These are phyloP conservation scores for Euphorbia lathyris DNA, from an alignment of 345 rosid species.

Conservation along the genomic window DNA sequence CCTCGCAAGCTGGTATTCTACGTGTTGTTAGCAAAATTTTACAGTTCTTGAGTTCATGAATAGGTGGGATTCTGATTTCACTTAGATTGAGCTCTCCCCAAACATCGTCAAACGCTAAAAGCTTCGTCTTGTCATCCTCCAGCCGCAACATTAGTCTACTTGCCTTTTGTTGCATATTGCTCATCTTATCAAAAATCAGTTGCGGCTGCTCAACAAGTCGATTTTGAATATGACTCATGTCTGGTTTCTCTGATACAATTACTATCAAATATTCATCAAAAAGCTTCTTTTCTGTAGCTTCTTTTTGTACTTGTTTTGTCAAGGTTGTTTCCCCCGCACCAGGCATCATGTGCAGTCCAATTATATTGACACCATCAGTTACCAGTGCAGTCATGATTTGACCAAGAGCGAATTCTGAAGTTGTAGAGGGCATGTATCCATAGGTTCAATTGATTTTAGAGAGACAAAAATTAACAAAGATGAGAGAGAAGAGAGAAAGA, in stretches of 20 bases:
- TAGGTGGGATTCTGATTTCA: background rate
- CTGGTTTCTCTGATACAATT: background rate
- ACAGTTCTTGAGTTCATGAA: background rate
- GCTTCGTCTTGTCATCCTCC: background rate
- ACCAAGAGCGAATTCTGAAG: background rate
- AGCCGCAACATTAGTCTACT: background rate
- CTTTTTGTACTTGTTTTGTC: background rate
- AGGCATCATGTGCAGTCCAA: background rate
- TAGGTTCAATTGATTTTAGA: no score
- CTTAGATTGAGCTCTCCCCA: background rate
- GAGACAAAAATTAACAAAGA: no score
- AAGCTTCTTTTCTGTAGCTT: background rate
- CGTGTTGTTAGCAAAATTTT: conserved; percentile 2
- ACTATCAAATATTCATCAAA: background rate
- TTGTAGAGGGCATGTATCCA: background rate
- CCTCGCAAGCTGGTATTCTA: background rate
- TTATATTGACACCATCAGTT: background rate
- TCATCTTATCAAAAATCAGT: background rate
- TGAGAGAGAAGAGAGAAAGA: no score
- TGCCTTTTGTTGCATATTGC: background rate
- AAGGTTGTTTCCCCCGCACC: background rate
- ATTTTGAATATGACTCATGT: background rate
- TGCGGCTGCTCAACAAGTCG: background rate
- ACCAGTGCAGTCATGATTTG: background rate
- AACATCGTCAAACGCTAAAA: background rate